Evolutionary conservation across 768 basidiomycete species (phyloP).

Genomic region (Calocybe indica): DNA sequence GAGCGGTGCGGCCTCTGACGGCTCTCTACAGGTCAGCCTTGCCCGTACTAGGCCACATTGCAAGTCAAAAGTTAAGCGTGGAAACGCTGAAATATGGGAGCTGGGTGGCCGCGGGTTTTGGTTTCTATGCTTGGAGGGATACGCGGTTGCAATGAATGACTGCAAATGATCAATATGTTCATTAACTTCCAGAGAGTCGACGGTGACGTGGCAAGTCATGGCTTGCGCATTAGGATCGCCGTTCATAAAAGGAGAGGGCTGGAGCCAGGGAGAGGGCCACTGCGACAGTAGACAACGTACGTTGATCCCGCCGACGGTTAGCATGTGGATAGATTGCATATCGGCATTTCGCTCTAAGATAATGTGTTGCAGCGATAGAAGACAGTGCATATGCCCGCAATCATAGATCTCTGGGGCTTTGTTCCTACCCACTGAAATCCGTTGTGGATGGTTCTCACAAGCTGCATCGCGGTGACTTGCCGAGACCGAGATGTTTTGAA

Average conservation of each 20-base stretch:
- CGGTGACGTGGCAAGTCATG: constrained; percentile 37
- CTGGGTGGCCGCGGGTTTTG: constrained; percentile 16
- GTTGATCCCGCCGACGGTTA: too few relatives aligned
- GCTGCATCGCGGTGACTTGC: constrained; percentile 43
- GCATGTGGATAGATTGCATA: too few relatives aligned
- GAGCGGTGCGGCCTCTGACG: constrained; percentile 34
- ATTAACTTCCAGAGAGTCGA: constrained; percentile 42
- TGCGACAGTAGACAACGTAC: constrained; percentile 27
- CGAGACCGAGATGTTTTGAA: constrained; percentile 33
- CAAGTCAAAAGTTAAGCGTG: constrained; percentile 42
- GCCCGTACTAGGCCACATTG: constrained; percentile 44
- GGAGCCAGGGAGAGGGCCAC: constrained; percentile 59
- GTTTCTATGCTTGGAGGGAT: constrained; percentile 8
- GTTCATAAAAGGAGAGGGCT: constrained; percentile 38
- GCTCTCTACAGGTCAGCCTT: constrained; percentile 44
- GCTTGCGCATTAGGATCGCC: constrained; percentile 58
- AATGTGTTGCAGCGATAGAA: too few relatives aligned
- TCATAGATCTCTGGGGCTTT: too few relatives aligned
- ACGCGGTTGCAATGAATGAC: constrained; percentile 19
- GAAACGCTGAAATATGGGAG: constrained; percentile 23
- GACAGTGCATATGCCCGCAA: too few relatives aligned
- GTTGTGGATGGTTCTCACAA: constrained; percentile 16
- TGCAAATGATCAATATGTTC: constrained; percentile 51
- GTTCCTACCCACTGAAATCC: too few relatives aligned
- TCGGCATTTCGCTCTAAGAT: too few relatives aligned